Percentiles rank a stretch among this genome's conserved stretches.
Conservation (phyloP, 352 stramenopile genomes). For the Globisporangium nunn region DNA sequence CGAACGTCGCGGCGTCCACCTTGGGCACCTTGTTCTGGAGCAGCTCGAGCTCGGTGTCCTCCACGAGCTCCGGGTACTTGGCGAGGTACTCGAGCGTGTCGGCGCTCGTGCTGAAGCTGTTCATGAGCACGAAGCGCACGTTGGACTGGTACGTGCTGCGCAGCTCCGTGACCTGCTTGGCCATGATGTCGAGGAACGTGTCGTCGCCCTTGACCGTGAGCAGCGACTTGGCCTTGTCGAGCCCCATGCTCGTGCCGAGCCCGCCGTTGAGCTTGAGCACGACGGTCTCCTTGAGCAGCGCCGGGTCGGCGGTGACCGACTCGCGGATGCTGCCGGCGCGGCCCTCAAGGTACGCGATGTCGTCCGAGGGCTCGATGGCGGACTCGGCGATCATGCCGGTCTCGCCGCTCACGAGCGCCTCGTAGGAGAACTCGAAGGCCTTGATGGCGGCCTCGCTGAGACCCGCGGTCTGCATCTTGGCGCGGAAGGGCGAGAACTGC, state of each 20-base stretch:
- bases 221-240: slow-evolving; percentile 95
- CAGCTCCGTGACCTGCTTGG: slow-evolving; percentile 92
- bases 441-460: slow-evolving; percentile 94
- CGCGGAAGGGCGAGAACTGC: slow-evolving; percentile 76
- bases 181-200: slow-evolving; percentile 90
- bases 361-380: slow-evolving; percentile 86
- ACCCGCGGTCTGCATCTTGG: slow-evolving; percentile 95
- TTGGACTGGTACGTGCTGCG: slow-evolving; percentile 90
- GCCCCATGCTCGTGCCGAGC: slow-evolving; percentile 82
- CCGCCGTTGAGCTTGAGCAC: slow-evolving; percentile 86
- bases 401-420: slow-evolving; percentile 90
- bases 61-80: slow-evolving; percentile 88
- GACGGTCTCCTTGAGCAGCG: slow-evolving; percentile 78
- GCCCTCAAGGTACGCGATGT: slow-evolving; percentile 77
- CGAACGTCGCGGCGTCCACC: slow-evolving; percentile 85
- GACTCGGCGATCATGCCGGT: slow-evolving; percentile 96
- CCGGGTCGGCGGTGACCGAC: slow-evolving; percentile 55
- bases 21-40: slow-evolving; percentile 98
- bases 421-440: slow-evolving; percentile 97
- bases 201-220: slow-evolving; percentile 93
- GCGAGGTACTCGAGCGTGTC: slow-evolving; percentile 84
- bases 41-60: slow-evolving; percentile 95
- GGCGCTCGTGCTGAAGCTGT: slow-evolving; percentile 82
- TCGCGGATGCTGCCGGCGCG: slow-evolving; percentile 72
- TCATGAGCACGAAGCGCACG: slow-evolving; percentile 88